Evolutionary conservation across 768 basidiomycete genomes (phyloP), one percentile per base, ranked within the genome.

Genomic region (Imleria badia): DNA sequence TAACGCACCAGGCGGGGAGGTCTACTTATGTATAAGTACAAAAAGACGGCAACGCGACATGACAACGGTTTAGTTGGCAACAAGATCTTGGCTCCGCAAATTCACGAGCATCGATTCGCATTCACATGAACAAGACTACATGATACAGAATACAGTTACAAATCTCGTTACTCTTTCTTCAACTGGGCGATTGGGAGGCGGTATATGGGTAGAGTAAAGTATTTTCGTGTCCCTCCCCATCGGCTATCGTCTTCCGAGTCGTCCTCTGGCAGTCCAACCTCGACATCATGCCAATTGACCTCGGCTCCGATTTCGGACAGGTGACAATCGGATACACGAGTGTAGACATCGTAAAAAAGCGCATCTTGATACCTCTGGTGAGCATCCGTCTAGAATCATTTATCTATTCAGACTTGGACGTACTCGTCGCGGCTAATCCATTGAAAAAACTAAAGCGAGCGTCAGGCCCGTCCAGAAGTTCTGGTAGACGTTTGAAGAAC

Each of bases 401-500:
- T 20, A 7, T 34, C 17, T 38, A 56, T 35, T 51, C 33, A 43
- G 35, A 45, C 38, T 34, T 4, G 23, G 22, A 74, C 87, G 68
- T 66, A 89, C 92, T 94, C 9, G 94, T 98, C 30, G 95, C 96
- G 15, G 92, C 97, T 10, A 99, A 81, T 13, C 97, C 97, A 65
- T 99, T 93, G 80, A 98, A 99, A 73, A 98, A 99, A 56, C 93
- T 88, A 67, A 95, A 91, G 15, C 84, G 78, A n/a, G 89, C 87
- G 14, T 84, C 76, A n/a, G 84, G 80, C 14, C 85, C 84, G 20
- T 79, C 78, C 15, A 98, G 76, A 6, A 99, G 77, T 61, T 89
- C 78, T 3, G 91, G 92, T 3, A 97, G 70, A 42, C 80, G 75
- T 51, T 85, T 83, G 70, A 99, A 98, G 73, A 98, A 96, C 30